Evolutionary conservation across 1,284 basidiomycete genomes (phyloP).

Genomic region (Meripilus lineatus): DNA sequence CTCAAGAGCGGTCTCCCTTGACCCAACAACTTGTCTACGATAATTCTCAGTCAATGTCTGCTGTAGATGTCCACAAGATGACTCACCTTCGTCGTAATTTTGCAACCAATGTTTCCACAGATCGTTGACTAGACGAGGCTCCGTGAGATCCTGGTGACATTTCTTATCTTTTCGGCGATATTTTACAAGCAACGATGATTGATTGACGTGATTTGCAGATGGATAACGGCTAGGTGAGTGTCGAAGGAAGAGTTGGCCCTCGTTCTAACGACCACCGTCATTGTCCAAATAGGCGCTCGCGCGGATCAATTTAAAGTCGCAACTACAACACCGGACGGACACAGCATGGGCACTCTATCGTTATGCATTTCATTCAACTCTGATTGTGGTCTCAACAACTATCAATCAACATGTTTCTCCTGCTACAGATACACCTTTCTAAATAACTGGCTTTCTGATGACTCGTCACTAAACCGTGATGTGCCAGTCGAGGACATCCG

Average conservation of each 20-base stretch:
- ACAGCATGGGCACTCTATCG: too few relatives aligned
- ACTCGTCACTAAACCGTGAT: too few relatives aligned
- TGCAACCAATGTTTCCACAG: conserved; percentile 63
- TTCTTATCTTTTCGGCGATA: too few relatives aligned
- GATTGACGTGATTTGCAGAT: too few relatives aligned
- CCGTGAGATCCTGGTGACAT: not conserved
- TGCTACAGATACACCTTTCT: not conserved
- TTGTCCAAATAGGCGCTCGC: too few relatives aligned
- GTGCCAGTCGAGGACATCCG: conserved; percentile 87
- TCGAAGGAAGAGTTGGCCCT: too few relatives aligned
- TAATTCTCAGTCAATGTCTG: not conserved
- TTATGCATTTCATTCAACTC: conserved; percentile 10
- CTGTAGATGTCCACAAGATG: not conserved
- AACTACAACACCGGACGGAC: too few relatives aligned
- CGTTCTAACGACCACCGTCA: too few relatives aligned
- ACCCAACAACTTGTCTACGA: conserved; percentile 81
- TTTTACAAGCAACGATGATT: too few relatives aligned
- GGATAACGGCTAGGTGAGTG: too few relatives aligned
- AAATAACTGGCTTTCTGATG: not conserved
- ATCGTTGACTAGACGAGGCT: conserved; percentile 33
- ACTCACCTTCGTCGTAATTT: conserved; percentile 65
- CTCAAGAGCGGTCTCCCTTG: conserved; percentile 83
- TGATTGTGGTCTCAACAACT: conserved; percentile 7
- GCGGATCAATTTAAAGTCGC: too few relatives aligned
- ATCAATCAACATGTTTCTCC: not conserved